Percentiles rank a stretch among this genome's conserved stretches.
Conservation (phyloP, 2,329 filamentous ascomycete genomes). For the Ophiostoma angusticollis region DNA sequence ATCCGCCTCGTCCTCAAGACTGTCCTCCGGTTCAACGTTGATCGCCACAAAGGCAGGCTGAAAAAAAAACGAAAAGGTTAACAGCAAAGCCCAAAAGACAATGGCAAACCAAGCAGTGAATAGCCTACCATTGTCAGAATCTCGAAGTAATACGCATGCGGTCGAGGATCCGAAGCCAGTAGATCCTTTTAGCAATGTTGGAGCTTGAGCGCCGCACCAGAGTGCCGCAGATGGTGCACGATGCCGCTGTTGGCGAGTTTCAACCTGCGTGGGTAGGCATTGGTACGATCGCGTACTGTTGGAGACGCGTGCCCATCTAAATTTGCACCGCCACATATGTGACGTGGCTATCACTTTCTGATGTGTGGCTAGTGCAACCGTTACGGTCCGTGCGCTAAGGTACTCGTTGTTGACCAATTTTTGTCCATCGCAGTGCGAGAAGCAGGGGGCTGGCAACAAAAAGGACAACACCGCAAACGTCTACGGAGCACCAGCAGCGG, state of each 20-base stretch:
- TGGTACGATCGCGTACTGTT: constrained; percentile 8
- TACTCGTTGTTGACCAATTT: constrained; percentile 6
- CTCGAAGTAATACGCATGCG: neutral
- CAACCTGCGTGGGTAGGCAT: neutral
- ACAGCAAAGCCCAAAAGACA: neutral
- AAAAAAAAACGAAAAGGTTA: neutral
- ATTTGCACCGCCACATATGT: constrained; percentile 7
- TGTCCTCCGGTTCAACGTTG: constrained; percentile 89
- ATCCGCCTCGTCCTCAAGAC: constrained; percentile 80
- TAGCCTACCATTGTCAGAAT: constrained; percentile 7
- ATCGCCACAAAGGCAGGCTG: constrained; percentile 68
- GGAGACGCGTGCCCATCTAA: constrained; percentile 8
- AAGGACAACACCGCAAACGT: constrained; percentile 1
- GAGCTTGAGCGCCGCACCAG: neutral
- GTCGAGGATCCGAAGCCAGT: too few species aligned
- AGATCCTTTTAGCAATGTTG: neutral
- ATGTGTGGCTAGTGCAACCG: constrained; percentile 5
- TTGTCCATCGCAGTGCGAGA: neutral
- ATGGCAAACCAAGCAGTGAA: neutral
- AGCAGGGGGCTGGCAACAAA: neutral
- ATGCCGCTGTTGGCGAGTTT: neutral
- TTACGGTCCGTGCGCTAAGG: neutral
- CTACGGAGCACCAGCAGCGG: neutral
- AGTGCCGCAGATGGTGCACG: neutral
- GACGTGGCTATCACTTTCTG: neutral